phyloP scores from a whole-genome alignment of 2,329 filamentous ascomycete genomes.

The Rutstroemia sp. region DNA sequence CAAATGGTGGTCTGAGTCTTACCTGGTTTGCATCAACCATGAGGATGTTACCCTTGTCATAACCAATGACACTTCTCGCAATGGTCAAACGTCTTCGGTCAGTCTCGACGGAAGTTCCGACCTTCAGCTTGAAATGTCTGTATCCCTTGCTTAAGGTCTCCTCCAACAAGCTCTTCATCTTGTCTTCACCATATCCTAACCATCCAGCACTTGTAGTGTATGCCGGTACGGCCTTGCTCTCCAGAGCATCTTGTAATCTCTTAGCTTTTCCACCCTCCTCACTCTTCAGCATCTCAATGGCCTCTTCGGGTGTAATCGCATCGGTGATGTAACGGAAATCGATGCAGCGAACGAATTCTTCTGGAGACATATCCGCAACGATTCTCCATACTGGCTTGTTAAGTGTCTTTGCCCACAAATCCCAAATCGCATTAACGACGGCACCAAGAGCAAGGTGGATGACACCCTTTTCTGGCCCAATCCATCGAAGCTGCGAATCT shows the following conservation, averaged over 20 bases:
- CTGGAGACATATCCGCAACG: slow-evolving; percentile 81
- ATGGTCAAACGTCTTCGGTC: slow-evolving; percentile 65
- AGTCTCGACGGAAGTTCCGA: slow-evolving; percentile 64
- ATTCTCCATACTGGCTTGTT: slow-evolving; percentile 87
- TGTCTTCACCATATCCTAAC: slow-evolving; percentile 85
- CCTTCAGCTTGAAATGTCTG: slow-evolving; percentile 85
- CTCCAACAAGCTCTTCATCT: slow-evolving; percentile 67
- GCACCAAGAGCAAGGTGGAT: slow-evolving; percentile 87
- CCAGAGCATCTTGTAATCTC: slow-evolving; percentile 66
- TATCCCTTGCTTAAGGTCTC: slow-evolving; percentile 75
- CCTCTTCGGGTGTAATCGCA: slow-evolving; percentile 82
- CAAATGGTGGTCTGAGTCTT: slow-evolving; percentile 15
- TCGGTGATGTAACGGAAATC: slow-evolving; percentile 95
- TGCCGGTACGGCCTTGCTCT: slow-evolving; percentile 71
- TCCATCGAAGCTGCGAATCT: slow-evolving; percentile 87
- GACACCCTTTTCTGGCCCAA: slow-evolving; percentile 88
- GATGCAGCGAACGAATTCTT: slow-evolving; percentile 80
- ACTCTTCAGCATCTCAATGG: slow-evolving; percentile 60
- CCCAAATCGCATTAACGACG: slow-evolving; percentile 88
- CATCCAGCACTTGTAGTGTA: slow-evolving; percentile 89
- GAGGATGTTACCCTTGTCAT: slow-evolving; percentile 63
- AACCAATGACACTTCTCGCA: slow-evolving; percentile 73
- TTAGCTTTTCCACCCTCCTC: slow-evolving; percentile 60
- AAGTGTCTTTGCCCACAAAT: slow-evolving; percentile 85
- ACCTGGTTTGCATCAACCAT: slow-evolving; percentile 93